phyloP scores from a whole-genome alignment of 805 yeast species.

The Myxozyma vanderwaltii region DNA sequence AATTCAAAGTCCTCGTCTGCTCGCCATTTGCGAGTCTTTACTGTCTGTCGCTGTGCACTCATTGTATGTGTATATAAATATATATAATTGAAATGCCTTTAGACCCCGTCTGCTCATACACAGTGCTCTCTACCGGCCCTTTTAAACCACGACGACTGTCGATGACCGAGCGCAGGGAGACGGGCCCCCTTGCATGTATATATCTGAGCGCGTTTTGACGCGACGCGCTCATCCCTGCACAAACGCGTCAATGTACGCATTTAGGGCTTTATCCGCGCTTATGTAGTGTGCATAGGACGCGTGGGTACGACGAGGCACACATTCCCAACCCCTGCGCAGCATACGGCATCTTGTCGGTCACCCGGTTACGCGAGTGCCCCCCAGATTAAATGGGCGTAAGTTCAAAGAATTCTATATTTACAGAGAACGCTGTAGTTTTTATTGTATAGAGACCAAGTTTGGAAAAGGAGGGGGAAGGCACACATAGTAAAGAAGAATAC shows the following conservation, averaged over 20 bases:
- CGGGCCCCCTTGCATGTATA: conserved; percentile 15
- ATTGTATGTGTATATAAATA: not conserved
- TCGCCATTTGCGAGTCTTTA: conserved; percentile 9
- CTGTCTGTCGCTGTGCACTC: not conserved
- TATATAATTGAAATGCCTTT: not conserved
- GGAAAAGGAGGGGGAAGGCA: no score
- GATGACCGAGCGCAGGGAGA: conserved; percentile 2
- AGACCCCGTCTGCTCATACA: no score
- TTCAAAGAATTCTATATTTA: no score
- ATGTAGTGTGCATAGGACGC: not conserved
- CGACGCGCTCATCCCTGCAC: conserved; percentile 1
- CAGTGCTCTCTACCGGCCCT: not conserved
- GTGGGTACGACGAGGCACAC: not conserved
- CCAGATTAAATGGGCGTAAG: no score
- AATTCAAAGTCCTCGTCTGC: conserved; percentile 10
- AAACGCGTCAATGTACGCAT: not conserved
- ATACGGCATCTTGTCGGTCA: no score
- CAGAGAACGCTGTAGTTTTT: no score
- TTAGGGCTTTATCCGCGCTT: not conserved
- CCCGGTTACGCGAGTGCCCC: no score
- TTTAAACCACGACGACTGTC: not conserved
- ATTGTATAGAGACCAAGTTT: no score
- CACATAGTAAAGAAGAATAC: no score
- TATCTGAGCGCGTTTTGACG: not conserved
- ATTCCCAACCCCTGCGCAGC: no score